Conservation (phyloP, 306 rosid genomes). For the Canavalia gladiata region DNA sequence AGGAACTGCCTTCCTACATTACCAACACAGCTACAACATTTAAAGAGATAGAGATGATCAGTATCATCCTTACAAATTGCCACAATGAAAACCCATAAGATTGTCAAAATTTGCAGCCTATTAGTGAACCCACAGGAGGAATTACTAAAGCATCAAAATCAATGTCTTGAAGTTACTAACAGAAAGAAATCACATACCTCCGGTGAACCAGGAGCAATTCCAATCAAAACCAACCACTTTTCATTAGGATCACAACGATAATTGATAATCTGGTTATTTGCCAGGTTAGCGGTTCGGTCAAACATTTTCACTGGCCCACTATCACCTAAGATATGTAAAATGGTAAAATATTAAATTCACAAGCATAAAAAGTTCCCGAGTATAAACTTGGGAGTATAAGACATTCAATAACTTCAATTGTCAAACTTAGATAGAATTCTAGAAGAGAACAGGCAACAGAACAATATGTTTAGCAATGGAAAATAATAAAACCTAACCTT, state of each 20-base stretch:
- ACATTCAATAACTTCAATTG: not conserved
- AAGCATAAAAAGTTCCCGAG: slow-evolving; percentile 2
- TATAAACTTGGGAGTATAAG: not conserved
- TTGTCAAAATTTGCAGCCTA: not conserved
- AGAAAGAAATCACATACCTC: slow-evolving; percentile 55
- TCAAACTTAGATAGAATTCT: slow-evolving; percentile 22
- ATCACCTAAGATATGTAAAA: slow-evolving; percentile 52
- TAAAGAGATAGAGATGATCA: not conserved
- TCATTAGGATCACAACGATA: slow-evolving; percentile 70
- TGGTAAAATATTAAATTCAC: slow-evolving; percentile 8
- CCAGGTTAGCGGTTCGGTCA: slow-evolving; percentile 68
- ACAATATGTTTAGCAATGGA: not conserved
- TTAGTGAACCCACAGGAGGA: not conserved
- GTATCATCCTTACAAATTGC: not conserved
- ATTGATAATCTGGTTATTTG: slow-evolving; percentile 71
- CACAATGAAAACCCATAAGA: not conserved
- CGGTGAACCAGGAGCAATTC: slow-evolving; percentile 71
- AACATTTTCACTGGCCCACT: slow-evolving; percentile 69
- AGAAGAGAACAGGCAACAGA: slow-evolving; percentile 1
- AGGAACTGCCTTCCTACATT: not conserved
- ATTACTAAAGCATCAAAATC: not conserved
- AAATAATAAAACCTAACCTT: slow-evolving; percentile 52
- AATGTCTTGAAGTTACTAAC: slow-evolving; percentile 20
- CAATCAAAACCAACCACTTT: slow-evolving; percentile 71
- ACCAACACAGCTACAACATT: slow-evolving; percentile 20